These are phyloP conservation scores for Cardamine occulta DNA, from an alignment of 345 rosid species.

Conservation along the genomic window DNA sequence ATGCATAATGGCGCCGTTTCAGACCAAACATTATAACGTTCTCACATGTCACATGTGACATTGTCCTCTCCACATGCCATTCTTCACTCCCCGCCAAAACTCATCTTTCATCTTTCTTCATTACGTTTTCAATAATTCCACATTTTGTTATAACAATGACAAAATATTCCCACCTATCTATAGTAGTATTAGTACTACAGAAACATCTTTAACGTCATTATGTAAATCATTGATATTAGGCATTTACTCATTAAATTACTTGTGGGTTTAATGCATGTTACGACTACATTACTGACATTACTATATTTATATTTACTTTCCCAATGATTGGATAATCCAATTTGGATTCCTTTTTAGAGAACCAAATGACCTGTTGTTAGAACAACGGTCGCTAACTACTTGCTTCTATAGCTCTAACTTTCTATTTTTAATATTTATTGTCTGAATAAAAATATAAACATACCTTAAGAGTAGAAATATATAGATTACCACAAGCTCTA, in stretches of 20 bases:
- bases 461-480: neutral
- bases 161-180: neutral
- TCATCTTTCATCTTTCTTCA: conserved; percentile 6
- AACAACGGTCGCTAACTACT: conserved; percentile 23
- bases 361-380: conserved; percentile 35
- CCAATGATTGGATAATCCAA: conserved; percentile 21
- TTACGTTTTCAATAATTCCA: conserved; percentile 27
- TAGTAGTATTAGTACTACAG: conserved; percentile 4
- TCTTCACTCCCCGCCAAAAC: conserved; percentile 40
- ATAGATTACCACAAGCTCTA: neutral
- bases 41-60: conserved; percentile 42
- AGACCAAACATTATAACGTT: conserved; percentile 40
- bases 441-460: neutral
- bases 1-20: conserved; percentile 38
- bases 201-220: neutral
- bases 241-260: neutral
- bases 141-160: conserved; percentile 20
- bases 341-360: conserved; percentile 32
- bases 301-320: conserved; percentile 24
- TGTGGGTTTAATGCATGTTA: conserved; percentile 17
- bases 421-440: neutral
- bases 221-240: conserved; percentile 13
- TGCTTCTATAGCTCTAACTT: neutral
- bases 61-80: conserved; percentile 45
- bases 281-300: conserved; percentile 19